These are phyloP conservation scores for Globisporangium perplexum DNA, from an alignment of 352 stramenopile genomes.

Conservation along the genomic window DNA sequence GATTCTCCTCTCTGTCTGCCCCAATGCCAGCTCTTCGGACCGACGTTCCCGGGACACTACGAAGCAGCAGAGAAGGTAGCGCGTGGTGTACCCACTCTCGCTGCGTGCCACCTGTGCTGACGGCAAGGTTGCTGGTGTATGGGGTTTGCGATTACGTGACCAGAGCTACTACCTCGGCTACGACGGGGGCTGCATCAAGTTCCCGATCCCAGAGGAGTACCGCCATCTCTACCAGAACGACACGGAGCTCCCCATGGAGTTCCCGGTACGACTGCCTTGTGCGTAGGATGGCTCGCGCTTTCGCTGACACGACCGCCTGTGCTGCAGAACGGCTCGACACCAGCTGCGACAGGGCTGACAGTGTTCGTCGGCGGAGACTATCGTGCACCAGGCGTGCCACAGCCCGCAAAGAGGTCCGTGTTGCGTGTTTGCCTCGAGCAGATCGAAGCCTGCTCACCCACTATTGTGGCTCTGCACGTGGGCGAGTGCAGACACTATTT, in stretches of 20 bases:
- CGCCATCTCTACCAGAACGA: slow-evolving; percentile 66
- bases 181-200: slow-evolving; percentile 62
- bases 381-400: slow-evolving; percentile 24
- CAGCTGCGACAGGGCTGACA: slow-evolving; percentile 59
- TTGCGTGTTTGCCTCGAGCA: background rate
- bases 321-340: slow-evolving; percentile 64
- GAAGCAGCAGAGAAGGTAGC: slow-evolving; percentile 53
- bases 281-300: background rate
- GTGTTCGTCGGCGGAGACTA: slow-evolving; percentile 60
- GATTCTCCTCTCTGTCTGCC: background rate
- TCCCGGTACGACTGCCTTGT: slow-evolving; percentile 35
- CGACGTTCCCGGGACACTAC: slow-evolving; percentile 78
- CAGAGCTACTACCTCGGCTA: slow-evolving; percentile 77
- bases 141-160: background rate
- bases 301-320: no score
- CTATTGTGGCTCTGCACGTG: background rate
- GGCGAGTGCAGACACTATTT: slow-evolving; percentile 53
- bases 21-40: slow-evolving; percentile 58
- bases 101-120: background rate
- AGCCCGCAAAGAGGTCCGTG: slow-evolving; percentile 43
- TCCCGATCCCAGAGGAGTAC: slow-evolving; percentile 75
- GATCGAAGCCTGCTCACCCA: background rate
- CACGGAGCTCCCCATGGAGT: slow-evolving; percentile 74
- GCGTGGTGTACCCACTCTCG: background rate
- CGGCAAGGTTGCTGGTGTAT: background rate